Base-by-base conservation (phyloP, 148 eudicot species). In the Chenopodium berlandieri region DNA sequence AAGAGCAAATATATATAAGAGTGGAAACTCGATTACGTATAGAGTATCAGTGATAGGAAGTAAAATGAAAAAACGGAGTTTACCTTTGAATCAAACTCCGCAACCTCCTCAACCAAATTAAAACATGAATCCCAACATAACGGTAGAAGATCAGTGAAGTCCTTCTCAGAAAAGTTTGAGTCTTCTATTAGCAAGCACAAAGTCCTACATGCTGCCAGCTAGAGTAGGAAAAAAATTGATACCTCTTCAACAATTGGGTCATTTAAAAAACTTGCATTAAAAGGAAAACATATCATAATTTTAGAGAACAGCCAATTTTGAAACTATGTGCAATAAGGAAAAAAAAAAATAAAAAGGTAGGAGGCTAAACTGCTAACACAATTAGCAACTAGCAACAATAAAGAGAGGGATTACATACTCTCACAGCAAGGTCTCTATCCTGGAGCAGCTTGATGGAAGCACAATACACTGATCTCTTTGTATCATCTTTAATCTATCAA, bases 31-130 rank as follows among this genome's bases (percentile, higher is more conserved):
- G 14, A 17, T 9, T 32, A 63, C 40, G 60, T 34, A 63, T 13
- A 54, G n/a, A 12, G 5, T 52, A 19, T 14, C 5, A 40, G 6
- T 40, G 5, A 40, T 40, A 5, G 44, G 44, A 5, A 11, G 11
- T 62, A 40, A 31, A 47, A 4, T 46, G 23, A 30, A 0, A 17
- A 75, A 73, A 32, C n/a, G 30, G 54, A 63, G 19, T 73, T 23
- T 83, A 96, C 99, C 95, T 97, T 97, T 12, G 99, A 97, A 87
- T 97, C 99, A 81, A 97, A 97, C 82, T 97, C 99, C 83, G 89
- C 88, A 66, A 92, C 97, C 81, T 94, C 98, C 85, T 94, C 97
- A 50, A 96, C 91, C 87, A 96, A 83, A 79, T 88, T 91, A 83
- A 97, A 97, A 80, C 95, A 94, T 81, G 80, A 88, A 83, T 92